Base-by-base conservation (phyloP, 306 rosid species). In the Parietaria judaica region DNA sequence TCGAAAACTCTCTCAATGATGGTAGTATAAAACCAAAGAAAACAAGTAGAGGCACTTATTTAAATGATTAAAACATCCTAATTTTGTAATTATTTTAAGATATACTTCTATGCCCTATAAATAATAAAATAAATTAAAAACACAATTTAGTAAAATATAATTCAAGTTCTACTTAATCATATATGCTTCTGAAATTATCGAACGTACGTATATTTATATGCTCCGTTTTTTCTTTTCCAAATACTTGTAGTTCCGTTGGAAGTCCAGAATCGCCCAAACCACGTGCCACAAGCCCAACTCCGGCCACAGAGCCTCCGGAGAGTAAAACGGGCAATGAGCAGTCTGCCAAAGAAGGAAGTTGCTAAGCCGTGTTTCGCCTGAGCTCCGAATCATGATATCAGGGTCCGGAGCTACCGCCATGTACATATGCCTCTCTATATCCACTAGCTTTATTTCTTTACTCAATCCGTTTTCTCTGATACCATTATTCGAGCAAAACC, bases 341-440 rank as follows among this genome's bases (percentile, higher is more conserved):
- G 89, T 82, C 71, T 84, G 87, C 96, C 89, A 88, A 56, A 88
- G 96, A 71, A 84, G 94, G 65, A 88, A 84, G 73, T 83, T 88
- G 69, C 94, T 83, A 44, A 88, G 86, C 1, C 94, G 85, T 14
- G 63, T 74, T 67, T 82, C 94, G 0, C 96, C 96, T 0, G 84
- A 78, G 59, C 83, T 76, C 65, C 87, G 77, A n/a, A 88, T 79
- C 73, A 88, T 14, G 31, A 80, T 80, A 64, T 88, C 94, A 0
- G 94, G 94, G 56, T 88, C 94, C 39, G 94, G 90, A 17, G 87
- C 89, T 66, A 85, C 86, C 36, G 81, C 72, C 94, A 88, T 85
- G 78, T 82, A 80, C 83, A 85, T 70, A 63, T 82, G 74, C 70
- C 70, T 83, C 77, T 88, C 89, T 54, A 83, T 38, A 64, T 88